phyloP scores from a whole-genome alignment of 352 stramenopile species.

The Phytophthora cactorum region DNA sequence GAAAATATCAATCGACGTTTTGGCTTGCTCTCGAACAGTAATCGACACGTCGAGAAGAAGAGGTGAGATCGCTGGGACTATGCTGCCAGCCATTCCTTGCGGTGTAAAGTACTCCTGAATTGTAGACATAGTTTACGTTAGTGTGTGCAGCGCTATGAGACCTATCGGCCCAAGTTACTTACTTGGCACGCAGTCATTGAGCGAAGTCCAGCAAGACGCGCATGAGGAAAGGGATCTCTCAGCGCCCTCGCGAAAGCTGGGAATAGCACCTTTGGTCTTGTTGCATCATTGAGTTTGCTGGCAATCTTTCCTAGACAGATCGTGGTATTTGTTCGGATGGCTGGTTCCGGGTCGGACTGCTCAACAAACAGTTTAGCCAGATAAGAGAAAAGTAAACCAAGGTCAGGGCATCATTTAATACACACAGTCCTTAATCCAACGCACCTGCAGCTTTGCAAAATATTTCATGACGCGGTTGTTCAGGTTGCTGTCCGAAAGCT shows the following conservation, averaged over 20 bases:
- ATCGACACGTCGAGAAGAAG: slow-evolving; percentile 83
- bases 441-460: slow-evolving; percentile 91
- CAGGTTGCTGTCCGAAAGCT: slow-evolving; percentile 90
- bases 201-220: slow-evolving; percentile 83
- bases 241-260: slow-evolving; percentile 86
- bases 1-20: slow-evolving; percentile 76
- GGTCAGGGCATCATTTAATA: not conserved
- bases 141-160: not conserved
- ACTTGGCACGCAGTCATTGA: slow-evolving; percentile 86
- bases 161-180: slow-evolving; percentile 8
- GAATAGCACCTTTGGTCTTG: slow-evolving; percentile 89
- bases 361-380: not conserved
- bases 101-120: slow-evolving; percentile 76
- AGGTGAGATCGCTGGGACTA: slow-evolving; percentile 79
- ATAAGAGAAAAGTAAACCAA: not conserved
- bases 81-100: slow-evolving; percentile 70
- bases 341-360: slow-evolving; percentile 88
- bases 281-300: slow-evolving; percentile 84
- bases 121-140: slow-evolving; percentile 9
- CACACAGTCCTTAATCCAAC: slow-evolving; percentile 1
- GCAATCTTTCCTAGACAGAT: slow-evolving; percentile 93
- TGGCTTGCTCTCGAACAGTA: slow-evolving; percentile 79
- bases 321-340: slow-evolving; percentile 93
- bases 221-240: slow-evolving; percentile 89
- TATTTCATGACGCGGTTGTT: slow-evolving; percentile 94